Evolutionary conservation across 2,329 filamentous ascomycete species (phyloP), one percentile per base, ranked within the genome.

Genomic region (Trichoderma citrinoviride): DNA sequence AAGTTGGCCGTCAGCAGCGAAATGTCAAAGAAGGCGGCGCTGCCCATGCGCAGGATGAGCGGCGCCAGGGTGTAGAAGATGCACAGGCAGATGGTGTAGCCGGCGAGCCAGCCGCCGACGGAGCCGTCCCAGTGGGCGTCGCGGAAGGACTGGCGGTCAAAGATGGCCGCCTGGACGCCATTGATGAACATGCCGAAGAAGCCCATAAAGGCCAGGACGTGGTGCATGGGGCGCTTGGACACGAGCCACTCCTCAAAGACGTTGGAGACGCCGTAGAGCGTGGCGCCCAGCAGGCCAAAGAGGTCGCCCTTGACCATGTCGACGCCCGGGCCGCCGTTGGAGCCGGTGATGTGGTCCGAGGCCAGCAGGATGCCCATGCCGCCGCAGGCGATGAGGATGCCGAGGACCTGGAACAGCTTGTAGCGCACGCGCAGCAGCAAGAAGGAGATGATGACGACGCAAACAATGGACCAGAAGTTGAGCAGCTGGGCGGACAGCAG

Each of bases 401-500:
- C 95, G 37, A 86, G 70, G 71, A 97, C 87, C 81, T 98, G 95
- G 65, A 91, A 87, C 75, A 86, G 81, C 79, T 93, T 92, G 83
- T 99, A 99, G 72, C 95, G 91, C 50, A 99, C 95, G 70, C 84
- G 85, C 65, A 99, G 86, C 71, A 97, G 82, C 68, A 88, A 70
- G 79, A 96, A 93, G 29, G 92, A 97, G 69, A 97, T 80, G 67
- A 90, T 74, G 21, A 98, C 92, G 23, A 99, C 95, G 68, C 94
- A 88, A 57, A 96, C 91, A 70, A 99, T 98, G 71, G 93, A 91
- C 94, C 94, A 98, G 81, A 98, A 98, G 83, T 97, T 97, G 80
- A 99, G 92, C 60, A 99, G 85, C 82, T 98, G 93, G 17, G 93
- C 93, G 21, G 90, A 95, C 55, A 98, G 84, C 71, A 97, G 90